Percentiles rank a stretch among this genome's conserved stretches.
These are phyloP conservation scores for Zoysia pacifica DNA, from an alignment of 176 grass and related monocot genomes.

Conservation along the genomic window DNA sequence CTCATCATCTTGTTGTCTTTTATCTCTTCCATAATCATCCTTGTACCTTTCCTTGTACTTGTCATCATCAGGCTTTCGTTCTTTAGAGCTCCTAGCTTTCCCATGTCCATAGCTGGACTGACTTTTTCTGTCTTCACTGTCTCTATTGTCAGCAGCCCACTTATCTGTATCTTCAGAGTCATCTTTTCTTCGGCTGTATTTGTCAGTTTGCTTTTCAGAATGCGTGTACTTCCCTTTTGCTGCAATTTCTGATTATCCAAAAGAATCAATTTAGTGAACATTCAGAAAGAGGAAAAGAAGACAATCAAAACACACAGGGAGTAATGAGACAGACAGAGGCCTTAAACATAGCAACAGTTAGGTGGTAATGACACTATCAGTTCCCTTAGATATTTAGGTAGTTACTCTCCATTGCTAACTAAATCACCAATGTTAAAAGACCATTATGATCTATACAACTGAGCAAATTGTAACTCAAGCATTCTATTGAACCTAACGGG, in stretches of 20 bases:
- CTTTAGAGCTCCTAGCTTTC: conserved; percentile 73
- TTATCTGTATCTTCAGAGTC: conserved; percentile 72
- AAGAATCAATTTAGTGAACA: conserved; percentile 34
- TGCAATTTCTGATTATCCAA: conserved; percentile 47
- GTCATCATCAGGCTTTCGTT: conserved; percentile 69
- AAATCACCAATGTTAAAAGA: neutral
- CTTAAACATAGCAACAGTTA: neutral
- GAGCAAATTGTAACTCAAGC: neutral
- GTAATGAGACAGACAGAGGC: neutral
- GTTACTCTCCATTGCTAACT: neutral
- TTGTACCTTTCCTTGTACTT: conserved; percentile 83
- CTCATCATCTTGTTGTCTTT: conserved; percentile 64
- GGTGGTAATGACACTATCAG: neutral
- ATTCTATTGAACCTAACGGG: conserved; percentile 14
- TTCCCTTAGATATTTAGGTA: neutral
- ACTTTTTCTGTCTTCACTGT: conserved; percentile 69
- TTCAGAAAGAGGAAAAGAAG: neutral
- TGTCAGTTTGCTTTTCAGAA: conserved; percentile 56
- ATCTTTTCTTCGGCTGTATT: conserved; percentile 63
- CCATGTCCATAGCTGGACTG: conserved; percentile 71
- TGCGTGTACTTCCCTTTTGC: conserved; percentile 55
- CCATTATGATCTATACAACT: conserved; percentile 19
- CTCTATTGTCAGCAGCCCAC: conserved; percentile 61
- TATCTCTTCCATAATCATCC: conserved; percentile 60
- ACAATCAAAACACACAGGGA: neutral